A percentile compares a stretch with the other conserved stretches of the same genome.
These are phyloP conservation scores for Ogataea ramenticola DNA, from an alignment of 805 yeast species.

Conservation along the genomic window DNA sequence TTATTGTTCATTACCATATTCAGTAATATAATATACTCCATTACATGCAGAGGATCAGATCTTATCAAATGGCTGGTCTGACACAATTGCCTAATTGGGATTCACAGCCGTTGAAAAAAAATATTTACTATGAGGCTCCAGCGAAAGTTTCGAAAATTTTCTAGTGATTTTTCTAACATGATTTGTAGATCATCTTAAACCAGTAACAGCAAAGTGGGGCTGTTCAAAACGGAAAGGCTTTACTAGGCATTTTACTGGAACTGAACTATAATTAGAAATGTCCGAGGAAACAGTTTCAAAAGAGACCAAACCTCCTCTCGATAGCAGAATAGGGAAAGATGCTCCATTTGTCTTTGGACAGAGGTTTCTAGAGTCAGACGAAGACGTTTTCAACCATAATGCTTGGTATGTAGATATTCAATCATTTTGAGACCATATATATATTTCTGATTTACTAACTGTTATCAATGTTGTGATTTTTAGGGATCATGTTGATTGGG, in stretches of 20 bases:
- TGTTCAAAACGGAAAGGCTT: no score
- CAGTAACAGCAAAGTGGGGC: no score
- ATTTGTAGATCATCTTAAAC: no score
- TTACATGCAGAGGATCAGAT: no score
- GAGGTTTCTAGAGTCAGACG: slow-evolving; percentile 59
- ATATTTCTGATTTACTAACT: no score
- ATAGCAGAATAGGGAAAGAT: slow-evolving; percentile 71
- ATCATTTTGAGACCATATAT: no score
- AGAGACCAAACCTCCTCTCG: slow-evolving; percentile 36
- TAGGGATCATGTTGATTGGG: slow-evolving; percentile 96
- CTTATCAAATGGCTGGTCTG: slow-evolving; percentile 11
- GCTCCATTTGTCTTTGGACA: slow-evolving; percentile 91
- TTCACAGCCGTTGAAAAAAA: slow-evolving; percentile 7
- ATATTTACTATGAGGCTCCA: no score
- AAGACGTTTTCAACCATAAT: slow-evolving; percentile 85
- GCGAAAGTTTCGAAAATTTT: no score
- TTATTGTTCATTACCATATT: background rate
- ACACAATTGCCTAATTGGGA: slow-evolving; percentile 11
- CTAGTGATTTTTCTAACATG: background rate
- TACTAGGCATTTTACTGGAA: no score
- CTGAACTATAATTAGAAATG: background rate
- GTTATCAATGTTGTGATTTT: no score
- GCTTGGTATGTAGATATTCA: slow-evolving; percentile 51
- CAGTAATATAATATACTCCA: background rate
- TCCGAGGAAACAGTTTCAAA: slow-evolving; percentile 1